Evolutionary conservation across 2,329 filamentous ascomycete genomes (phyloP).

Genomic region (Fusarium tanahbumbuense): DNA sequence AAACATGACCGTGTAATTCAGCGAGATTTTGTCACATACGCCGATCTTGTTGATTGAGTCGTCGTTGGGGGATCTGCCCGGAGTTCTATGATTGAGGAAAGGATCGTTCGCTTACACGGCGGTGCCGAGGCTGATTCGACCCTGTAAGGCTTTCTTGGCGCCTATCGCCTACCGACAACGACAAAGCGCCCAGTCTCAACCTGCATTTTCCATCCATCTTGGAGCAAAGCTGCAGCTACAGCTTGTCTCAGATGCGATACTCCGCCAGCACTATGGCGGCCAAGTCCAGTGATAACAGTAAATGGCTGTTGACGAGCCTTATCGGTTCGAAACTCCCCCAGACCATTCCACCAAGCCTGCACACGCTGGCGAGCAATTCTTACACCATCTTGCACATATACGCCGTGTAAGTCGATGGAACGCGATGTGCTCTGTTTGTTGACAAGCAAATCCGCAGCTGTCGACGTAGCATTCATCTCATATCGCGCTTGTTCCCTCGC

Average conservation of each 20-base stretch:
- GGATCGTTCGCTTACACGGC: background rate
- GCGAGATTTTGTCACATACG: background rate
- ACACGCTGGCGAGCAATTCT: slow-evolving; percentile 78
- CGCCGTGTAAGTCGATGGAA: slow-evolving; percentile 83
- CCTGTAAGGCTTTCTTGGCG: background rate
- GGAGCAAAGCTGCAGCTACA: slow-evolving; percentile 79
- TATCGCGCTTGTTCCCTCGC: slow-evolving; percentile 72
- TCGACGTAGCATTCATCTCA: slow-evolving; percentile 69
- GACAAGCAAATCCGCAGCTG: slow-evolving; percentile 77
- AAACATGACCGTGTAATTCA: background rate
- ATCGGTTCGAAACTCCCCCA: slow-evolving; percentile 72
- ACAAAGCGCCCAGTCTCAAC: slow-evolving; percentile 76
- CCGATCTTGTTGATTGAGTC: background rate
- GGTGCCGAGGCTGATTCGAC: background rate
- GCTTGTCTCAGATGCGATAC: slow-evolving; percentile 80
- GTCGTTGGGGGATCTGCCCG: background rate
- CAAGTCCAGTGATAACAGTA: slow-evolving; percentile 83
- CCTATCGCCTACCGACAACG: slow-evolving; percentile 69
- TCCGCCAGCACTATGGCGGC: slow-evolving; percentile 81
- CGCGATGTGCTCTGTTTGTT: slow-evolving; percentile 70
- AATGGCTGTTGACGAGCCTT: slow-evolving; percentile 66
- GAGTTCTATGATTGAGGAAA: background rate
- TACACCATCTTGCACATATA: slow-evolving; percentile 83
- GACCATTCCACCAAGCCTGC: slow-evolving; percentile 78
- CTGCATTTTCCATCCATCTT: slow-evolving; percentile 86